A percentile compares a stretch with the other conserved stretches of the same genome.
These are phyloP conservation scores for Spizellomyces punctatus DNA, from an alignment of 192 early-diverging fungal species.

Conservation along the genomic window DNA sequence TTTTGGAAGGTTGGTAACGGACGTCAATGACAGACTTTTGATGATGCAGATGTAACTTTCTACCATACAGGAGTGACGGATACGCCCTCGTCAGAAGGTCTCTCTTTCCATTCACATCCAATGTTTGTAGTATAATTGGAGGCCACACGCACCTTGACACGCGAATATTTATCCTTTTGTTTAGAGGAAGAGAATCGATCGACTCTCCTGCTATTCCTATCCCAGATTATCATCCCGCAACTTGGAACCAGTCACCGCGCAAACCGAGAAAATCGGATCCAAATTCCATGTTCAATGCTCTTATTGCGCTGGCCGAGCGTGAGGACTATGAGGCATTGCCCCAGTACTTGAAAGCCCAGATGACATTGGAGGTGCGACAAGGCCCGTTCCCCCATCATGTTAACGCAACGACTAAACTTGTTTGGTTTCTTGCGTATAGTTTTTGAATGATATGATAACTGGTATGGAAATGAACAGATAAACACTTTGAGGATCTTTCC, in stretches of 20 bases:
- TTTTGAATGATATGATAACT: slow-evolving; percentile 19
- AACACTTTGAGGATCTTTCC: background rate
- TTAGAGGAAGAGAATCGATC: background rate
- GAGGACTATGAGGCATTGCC: slow-evolving; percentile 17
- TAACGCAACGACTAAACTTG: background rate
- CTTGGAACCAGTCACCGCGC: background rate
- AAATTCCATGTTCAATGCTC: slow-evolving; percentile 19
- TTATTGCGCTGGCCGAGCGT: background rate
- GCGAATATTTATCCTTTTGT: no score
- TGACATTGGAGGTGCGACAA: slow-evolving; percentile 1
- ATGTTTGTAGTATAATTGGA: background rate
- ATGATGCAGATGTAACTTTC: background rate
- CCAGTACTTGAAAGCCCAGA: slow-evolving; percentile 2
- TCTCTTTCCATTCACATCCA: no score
- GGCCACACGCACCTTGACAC: background rate
- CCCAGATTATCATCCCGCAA: background rate
- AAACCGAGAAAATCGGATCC: slow-evolving; percentile 8
- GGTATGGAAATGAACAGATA: slow-evolving; percentile 4
- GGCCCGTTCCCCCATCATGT: background rate
- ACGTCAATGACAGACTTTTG: background rate
- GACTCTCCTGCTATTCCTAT: background rate
- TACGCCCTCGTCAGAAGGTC: no score
- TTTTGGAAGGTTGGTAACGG: background rate
- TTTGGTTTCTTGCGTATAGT: background rate
- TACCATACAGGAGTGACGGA: no score